phyloP scores from a whole-genome alignment of 768 basidiomycete genomes.

The Boletus insuetus region DNA sequence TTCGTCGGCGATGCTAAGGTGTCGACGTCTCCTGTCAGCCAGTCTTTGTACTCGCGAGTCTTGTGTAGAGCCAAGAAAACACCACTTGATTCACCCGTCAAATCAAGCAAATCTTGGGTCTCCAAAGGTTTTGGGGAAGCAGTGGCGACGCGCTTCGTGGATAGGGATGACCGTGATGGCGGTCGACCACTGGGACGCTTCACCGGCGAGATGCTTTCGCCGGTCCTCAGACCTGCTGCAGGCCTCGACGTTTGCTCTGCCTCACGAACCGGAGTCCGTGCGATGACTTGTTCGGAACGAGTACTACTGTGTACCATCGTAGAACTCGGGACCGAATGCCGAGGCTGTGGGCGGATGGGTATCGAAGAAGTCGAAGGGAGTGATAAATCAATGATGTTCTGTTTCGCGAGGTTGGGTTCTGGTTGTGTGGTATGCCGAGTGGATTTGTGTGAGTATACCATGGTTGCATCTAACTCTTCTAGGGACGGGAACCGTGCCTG shows the following conservation, averaged over 20 bases:
- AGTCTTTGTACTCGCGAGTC: slow-evolving; percentile 49
- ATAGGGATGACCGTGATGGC: slow-evolving; percentile 41
- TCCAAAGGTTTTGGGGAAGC: slow-evolving; percentile 41
- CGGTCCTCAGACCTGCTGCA: slow-evolving; percentile 13
- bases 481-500: slow-evolving; percentile 86
- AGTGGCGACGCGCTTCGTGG: slow-evolving; percentile 49
- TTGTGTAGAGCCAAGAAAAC: slow-evolving; percentile 13
- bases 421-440: slow-evolving; percentile 15
- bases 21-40: slow-evolving; percentile 72
- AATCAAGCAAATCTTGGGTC: slow-evolving; percentile 15
- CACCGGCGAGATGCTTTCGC: slow-evolving; percentile 7
- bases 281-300: slow-evolving; percentile 58
- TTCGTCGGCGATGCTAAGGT: slow-evolving; percentile 24
- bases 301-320: slow-evolving; percentile 36
- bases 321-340: slow-evolving; percentile 14
- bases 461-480: slow-evolving; percentile 72
- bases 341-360: slow-evolving; percentile 21
- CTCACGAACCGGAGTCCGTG: slow-evolving; percentile 52
- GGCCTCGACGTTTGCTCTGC: slow-evolving; percentile 10
- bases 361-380: slow-evolving; percentile 21
- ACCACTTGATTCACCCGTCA: slow-evolving; percentile 11
- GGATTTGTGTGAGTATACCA: slow-evolving; percentile 31
- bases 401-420: slow-evolving; percentile 10
- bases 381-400: slow-evolving; percentile 23
- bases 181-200: slow-evolving; percentile 23